These are phyloP conservation scores for Nakaseomyces uthaithaninus DNA, from an alignment of 1,139 yeast genomes.

Conservation along the genomic window DNA sequence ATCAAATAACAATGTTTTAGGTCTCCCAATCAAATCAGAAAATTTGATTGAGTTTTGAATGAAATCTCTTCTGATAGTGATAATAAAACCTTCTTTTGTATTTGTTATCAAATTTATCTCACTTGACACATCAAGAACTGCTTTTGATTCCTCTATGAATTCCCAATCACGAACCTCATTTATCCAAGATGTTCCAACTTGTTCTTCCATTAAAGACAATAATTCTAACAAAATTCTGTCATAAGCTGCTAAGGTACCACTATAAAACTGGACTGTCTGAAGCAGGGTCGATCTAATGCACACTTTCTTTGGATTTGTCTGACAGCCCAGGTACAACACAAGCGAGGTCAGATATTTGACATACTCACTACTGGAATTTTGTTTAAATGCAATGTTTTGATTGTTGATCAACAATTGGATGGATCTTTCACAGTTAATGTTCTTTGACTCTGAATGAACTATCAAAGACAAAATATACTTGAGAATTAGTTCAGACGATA, in stretches of 20 bases:
- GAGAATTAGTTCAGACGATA: slow-evolving; percentile 36
- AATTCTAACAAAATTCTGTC: slow-evolving; percentile 56
- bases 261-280: slow-evolving; percentile 44
- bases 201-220: slow-evolving; percentile 49
- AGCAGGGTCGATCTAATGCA: slow-evolving; percentile 43
- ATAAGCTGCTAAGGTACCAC: slow-evolving; percentile 52
- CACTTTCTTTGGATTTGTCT: slow-evolving; percentile 40
- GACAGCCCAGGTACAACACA: slow-evolving; percentile 40
- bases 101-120: slow-evolving; percentile 40
- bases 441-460: slow-evolving; percentile 33
- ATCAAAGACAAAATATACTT: slow-evolving; percentile 38
- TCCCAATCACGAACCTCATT: slow-evolving; percentile 59
- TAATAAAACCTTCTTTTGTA: slow-evolving; percentile 43
- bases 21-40: slow-evolving; percentile 31
- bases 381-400: slow-evolving; percentile 34
- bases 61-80: slow-evolving; percentile 47
- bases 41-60: slow-evolving; percentile 42
- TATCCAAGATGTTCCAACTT: slow-evolving; percentile 49
- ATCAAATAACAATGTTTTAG: slow-evolving; percentile 5
- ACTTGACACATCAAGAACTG: slow-evolving; percentile 38
- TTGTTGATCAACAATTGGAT: slow-evolving; percentile 61
- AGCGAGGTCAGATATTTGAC: slow-evolving; percentile 39
- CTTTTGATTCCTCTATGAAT: slow-evolving; percentile 38
- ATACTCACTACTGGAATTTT: slow-evolving; percentile 19
- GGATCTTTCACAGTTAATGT: slow-evolving; percentile 44